Conservation (phyloP, 2,329 filamentous ascomycete genomes). For the Myriosclerotinia curreyana region DNA sequence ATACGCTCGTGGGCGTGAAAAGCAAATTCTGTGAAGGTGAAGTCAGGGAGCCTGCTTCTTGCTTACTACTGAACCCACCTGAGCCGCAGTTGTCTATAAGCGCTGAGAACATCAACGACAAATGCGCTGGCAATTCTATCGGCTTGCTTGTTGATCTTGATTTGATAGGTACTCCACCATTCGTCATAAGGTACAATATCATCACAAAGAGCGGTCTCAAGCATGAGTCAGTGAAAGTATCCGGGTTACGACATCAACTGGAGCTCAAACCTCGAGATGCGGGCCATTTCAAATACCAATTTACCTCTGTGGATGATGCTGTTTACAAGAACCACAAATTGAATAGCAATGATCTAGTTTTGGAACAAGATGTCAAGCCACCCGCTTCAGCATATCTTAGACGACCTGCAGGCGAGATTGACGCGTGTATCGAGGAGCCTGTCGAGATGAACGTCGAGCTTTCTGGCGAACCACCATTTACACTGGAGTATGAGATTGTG, state of each 20-base stretch:
- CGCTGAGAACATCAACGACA: slow-evolving; percentile 83
- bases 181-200: slow-evolving; percentile 75
- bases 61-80: slow-evolving; percentile 84
- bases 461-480: slow-evolving; percentile 81
- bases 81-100: slow-evolving; percentile 75
- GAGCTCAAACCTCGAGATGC: slow-evolving; percentile 78
- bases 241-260: slow-evolving; percentile 76
- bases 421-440: slow-evolving; percentile 79
- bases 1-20: slow-evolving; percentile 75
- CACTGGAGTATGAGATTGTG: slow-evolving; percentile 86
- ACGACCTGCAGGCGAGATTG: slow-evolving; percentile 52
- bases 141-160: slow-evolving; percentile 86
- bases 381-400: slow-evolving; percentile 77
- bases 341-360: slow-evolving; percentile 56
- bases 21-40: slow-evolving; percentile 84
- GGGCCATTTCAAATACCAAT: slow-evolving; percentile 83
- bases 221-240: slow-evolving; percentile 49
- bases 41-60: slow-evolving; percentile 90
- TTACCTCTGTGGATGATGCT: slow-evolving; percentile 74
- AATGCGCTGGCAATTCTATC: slow-evolving; percentile 90
- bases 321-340: slow-evolving; percentile 71
- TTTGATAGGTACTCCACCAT: slow-evolving; percentile 87
- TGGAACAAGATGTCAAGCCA: slow-evolving; percentile 91
- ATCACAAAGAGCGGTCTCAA: slow-evolving; percentile 55
- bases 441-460: slow-evolving; percentile 72